phyloP scores from a whole-genome alignment of 345 rosid genomes.

The Microcos paniculata region DNA sequence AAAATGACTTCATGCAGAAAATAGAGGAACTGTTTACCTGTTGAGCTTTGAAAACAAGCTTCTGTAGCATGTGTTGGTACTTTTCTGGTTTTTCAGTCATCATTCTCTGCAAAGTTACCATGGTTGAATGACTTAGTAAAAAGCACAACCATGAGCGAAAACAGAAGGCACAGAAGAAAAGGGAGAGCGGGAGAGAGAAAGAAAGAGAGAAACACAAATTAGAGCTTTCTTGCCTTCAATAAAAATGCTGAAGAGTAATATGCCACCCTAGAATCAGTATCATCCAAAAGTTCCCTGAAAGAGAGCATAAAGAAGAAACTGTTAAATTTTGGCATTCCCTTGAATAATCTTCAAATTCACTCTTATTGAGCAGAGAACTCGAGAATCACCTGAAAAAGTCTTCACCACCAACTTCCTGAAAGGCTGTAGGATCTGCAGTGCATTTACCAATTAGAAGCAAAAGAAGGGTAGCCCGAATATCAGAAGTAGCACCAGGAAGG shows the following conservation, averaged over 20 bases:
- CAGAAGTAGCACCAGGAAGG: slow-evolving; percentile 94
- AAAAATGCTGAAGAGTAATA: slow-evolving; percentile 97
- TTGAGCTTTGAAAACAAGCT: slow-evolving; percentile 91
- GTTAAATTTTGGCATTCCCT: slow-evolving; percentile 10
- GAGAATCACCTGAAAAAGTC: slow-evolving; percentile 78
- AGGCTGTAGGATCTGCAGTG: slow-evolving; percentile 83
- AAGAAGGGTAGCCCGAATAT: slow-evolving; percentile 87
- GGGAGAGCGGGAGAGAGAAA: background rate
- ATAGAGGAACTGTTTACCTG: slow-evolving; percentile 50
- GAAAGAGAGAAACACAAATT: background rate
- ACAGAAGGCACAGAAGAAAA: background rate
- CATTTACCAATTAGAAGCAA: slow-evolving; percentile 95
- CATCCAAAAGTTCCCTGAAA: slow-evolving; percentile 89
- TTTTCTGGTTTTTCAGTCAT: slow-evolving; percentile 97
- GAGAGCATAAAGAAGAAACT: slow-evolving; percentile 3
- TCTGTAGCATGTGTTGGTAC: slow-evolving; percentile 94
- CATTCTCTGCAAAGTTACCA: slow-evolving; percentile 73
- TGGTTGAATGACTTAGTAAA: slow-evolving; percentile 23
- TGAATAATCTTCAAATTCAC: slow-evolving; percentile 19
- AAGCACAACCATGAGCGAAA: background rate
- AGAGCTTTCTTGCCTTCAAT: slow-evolving; percentile 63
- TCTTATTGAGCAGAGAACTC: slow-evolving; percentile 6
- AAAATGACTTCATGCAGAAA: slow-evolving; percentile 4
- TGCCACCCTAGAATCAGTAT: slow-evolving; percentile 95
- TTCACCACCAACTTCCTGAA: slow-evolving; percentile 91